Conservation (phyloP, 768 basidiomycete genomes). For the Cantharellus cinnabarinus region DNA sequence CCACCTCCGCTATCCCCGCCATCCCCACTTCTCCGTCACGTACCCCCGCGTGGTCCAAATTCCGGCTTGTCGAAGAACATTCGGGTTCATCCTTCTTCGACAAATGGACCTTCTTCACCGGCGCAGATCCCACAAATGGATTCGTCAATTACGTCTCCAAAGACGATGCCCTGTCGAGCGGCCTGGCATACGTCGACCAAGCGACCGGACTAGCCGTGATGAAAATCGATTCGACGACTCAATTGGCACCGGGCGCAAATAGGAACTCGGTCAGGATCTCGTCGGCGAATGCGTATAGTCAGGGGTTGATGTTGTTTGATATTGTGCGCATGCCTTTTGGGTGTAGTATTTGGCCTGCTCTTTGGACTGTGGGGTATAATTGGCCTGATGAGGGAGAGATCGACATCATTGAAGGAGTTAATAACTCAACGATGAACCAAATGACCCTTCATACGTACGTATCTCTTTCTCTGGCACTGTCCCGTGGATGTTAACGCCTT, state of each 20-base stretch:
- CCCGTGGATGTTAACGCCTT: neutral
- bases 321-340: slow-evolving; percentile 52
- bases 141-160: slow-evolving; percentile 36
- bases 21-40: neutral
- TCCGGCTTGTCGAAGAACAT: neutral
- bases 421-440: slow-evolving; percentile 3
- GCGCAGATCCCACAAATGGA: slow-evolving; percentile 48
- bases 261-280: slow-evolving; percentile 51
- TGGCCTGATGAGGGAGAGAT: slow-evolving; percentile 32
- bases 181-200: slow-evolving; percentile 38
- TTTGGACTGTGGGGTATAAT: slow-evolving; percentile 18
- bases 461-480: neutral
- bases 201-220: slow-evolving; percentile 34
- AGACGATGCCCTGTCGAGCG: slow-evolving; percentile 27
- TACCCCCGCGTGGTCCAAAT: neutral
- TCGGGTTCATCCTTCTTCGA: slow-evolving; percentile 8
- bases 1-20: no score
- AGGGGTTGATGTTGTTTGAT: slow-evolving; percentile 61
- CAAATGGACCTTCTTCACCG: slow-evolving; percentile 14
- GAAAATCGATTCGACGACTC: slow-evolving; percentile 38
- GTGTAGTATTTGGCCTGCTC: slow-evolving; percentile 23
- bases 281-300: slow-evolving; percentile 36
- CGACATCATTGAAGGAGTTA: slow-evolving; percentile 11
- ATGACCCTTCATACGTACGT: neutral
- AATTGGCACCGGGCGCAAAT: slow-evolving; percentile 28